Conservation (phyloP, 2,329 filamentous ascomycete species). For the Calycina herbarum region DNA sequence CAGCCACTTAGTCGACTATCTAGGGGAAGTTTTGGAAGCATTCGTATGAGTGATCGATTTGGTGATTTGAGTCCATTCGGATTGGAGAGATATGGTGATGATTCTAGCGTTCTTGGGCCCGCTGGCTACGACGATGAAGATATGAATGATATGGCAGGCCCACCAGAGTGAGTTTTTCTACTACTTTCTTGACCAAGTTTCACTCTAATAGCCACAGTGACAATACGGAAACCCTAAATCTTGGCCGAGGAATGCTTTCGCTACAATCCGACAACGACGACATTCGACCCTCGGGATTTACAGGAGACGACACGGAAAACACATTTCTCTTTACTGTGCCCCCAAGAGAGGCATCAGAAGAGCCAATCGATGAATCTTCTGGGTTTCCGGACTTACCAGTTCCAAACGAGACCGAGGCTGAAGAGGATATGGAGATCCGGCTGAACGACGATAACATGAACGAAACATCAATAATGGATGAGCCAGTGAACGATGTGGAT, state of each 20-base stretch:
- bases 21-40: slow-evolving; percentile 49
- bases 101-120: slow-evolving; percentile 34
- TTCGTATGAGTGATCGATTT: slow-evolving; percentile 55
- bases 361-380: not conserved
- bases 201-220: slow-evolving; percentile 24
- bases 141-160: slow-evolving; percentile 19
- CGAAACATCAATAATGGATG: slow-evolving; percentile 13
- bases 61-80: slow-evolving; percentile 33
- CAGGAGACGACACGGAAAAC: slow-evolving; percentile 36
- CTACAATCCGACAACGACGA: slow-evolving; percentile 33
- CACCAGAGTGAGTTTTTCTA: slow-evolving; percentile 23
- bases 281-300: slow-evolving; percentile 29
- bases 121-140: slow-evolving; percentile 27
- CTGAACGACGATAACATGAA: not conserved
- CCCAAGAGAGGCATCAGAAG: slow-evolving; percentile 26
- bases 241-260: slow-evolving; percentile 22
- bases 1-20: slow-evolving; percentile 47
- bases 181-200: not conserved
- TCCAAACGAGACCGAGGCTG: not conserved
- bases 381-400: not conserved
- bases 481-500: slow-evolving; percentile 11
- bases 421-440: slow-evolving; percentile 6
- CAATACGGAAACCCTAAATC: slow-evolving; percentile 27
- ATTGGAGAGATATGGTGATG: slow-evolving; percentile 26
- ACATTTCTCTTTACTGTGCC: slow-evolving; percentile 38